Evolutionary conservation across 352 stramenopile genomes (phyloP).

Genomic region (Thalassiosira mediterranea): DNA sequence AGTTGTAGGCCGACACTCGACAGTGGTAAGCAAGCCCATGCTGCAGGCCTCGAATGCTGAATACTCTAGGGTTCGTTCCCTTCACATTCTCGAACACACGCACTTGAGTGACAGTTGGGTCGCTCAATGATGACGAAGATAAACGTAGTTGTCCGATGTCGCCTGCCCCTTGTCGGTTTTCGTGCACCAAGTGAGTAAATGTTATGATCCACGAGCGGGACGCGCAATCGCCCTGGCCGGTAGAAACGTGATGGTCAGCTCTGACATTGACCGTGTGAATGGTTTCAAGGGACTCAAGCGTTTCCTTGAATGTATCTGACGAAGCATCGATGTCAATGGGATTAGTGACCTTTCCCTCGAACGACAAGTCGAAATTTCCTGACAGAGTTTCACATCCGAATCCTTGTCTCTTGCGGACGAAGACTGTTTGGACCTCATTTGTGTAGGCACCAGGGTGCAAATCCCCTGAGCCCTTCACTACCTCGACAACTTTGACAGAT

Average conservation of each 20-base stretch:
- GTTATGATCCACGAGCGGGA: slow-evolving; percentile 89
- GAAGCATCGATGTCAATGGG: slow-evolving; percentile 86
- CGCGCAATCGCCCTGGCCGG: slow-evolving; percentile 32
- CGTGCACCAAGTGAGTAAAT: slow-evolving; percentile 91
- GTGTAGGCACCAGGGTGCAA: slow-evolving; percentile 92
- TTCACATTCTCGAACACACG: slow-evolving; percentile 91
- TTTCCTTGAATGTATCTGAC: slow-evolving; percentile 87
- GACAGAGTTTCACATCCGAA: slow-evolving; percentile 66
- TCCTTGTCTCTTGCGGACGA: slow-evolving; percentile 74
- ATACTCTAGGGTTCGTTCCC: slow-evolving; percentile 89
- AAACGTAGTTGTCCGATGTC: slow-evolving; percentile 85
- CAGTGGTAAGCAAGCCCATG: slow-evolving; percentile 92
- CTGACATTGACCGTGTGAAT: slow-evolving; percentile 84
- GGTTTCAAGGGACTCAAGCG: slow-evolving; percentile 83
- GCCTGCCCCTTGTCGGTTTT: slow-evolving; percentile 90
- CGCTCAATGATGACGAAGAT: slow-evolving; percentile 60
- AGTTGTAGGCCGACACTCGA: slow-evolving; percentile 94
- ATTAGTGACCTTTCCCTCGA: slow-evolving; percentile 88
- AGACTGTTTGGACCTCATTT: slow-evolving; percentile 92
- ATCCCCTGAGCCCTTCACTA: slow-evolving; percentile 86
- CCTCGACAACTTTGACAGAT: slow-evolving; percentile 85
- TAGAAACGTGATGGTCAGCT: slow-evolving; percentile 58
- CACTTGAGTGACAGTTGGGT: slow-evolving; percentile 75
- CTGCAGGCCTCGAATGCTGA: slow-evolving; percentile 88
- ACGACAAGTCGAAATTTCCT: slow-evolving; percentile 89